Percentiles rank a stretch among this genome's conserved stretches.
Evolutionary conservation across 495 filamentous ascomycete species (phyloP).

Genomic region (Trichocladium uniseriatum): DNA sequence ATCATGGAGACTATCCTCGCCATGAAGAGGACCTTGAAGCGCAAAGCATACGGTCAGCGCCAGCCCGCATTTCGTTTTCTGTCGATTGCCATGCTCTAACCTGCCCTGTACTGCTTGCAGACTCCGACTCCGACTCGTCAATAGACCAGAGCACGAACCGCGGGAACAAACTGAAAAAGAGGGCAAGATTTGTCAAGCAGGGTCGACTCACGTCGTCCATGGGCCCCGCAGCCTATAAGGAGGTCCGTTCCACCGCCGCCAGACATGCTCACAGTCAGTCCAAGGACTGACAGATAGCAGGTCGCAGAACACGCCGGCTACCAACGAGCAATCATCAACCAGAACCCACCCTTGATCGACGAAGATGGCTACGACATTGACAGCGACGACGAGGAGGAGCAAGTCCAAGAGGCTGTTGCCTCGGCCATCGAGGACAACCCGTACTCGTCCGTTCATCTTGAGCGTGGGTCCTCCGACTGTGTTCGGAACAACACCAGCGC

Average conservation of each 20-base stretch:
- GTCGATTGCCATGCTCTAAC: neutral
- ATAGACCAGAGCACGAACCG: slow-evolving; percentile 77
- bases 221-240: slow-evolving; percentile 72
- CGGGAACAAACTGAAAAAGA: slow-evolving; percentile 81
- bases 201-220: slow-evolving; percentile 61
- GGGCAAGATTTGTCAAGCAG: slow-evolving; percentile 68
- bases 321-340: slow-evolving; percentile 70
- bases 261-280: neutral
- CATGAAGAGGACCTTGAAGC: slow-evolving; percentile 20
- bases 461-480: slow-evolving; percentile 49
- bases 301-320: slow-evolving; percentile 77
- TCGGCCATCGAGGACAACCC: slow-evolving; percentile 71
- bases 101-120: slow-evolving; percentile 33
- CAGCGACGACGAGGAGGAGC: slow-evolving; percentile 66
- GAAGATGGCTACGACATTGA: slow-evolving; percentile 81
- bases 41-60: slow-evolving; percentile 22
- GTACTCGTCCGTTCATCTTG: slow-evolving; percentile 69
- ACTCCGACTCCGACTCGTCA: slow-evolving; percentile 77
- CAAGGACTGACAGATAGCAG: slow-evolving; percentile 34
- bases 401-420: slow-evolving; percentile 52
- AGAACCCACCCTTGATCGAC: slow-evolving; percentile 66
- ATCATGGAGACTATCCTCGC: slow-evolving; percentile 23
- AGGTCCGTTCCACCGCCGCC: slow-evolving; percentile 44
- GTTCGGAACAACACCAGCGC: neutral
- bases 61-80: neutral